phyloP scores from a whole-genome alignment of 371 early-diverging fungal species.

The Mucor mucedo region DNA sequence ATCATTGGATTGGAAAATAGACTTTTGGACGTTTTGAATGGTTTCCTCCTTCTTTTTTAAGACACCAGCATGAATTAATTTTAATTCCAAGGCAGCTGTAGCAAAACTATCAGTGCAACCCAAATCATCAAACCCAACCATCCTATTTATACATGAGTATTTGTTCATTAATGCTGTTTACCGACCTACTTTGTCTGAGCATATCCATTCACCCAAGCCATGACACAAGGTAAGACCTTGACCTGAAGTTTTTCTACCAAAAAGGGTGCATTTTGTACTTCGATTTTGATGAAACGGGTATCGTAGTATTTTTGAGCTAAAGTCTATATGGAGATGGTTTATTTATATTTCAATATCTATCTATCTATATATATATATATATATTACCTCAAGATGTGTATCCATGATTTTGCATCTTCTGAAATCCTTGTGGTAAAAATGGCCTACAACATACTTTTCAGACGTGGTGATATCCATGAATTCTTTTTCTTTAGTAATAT shows the following conservation, averaged over 20 bases:
- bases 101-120: conserved; percentile 88
- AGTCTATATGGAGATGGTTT: conserved; percentile 9
- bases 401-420: conserved; percentile 94
- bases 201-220: conserved; percentile 70
- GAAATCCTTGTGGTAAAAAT: conserved; percentile 93
- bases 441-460: conserved; percentile 78
- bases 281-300: conserved; percentile 87
- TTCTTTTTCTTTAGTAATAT: conserved; percentile 84
- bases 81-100: conserved; percentile 77
- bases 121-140: conserved; percentile 95
- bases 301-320: conserved; percentile 81
- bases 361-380: not conserved
- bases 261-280: conserved; percentile 90
- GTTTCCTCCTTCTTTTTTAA: conserved; percentile 33
- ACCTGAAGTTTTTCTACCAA: conserved; percentile 89
- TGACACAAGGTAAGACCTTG: conserved; percentile 90
- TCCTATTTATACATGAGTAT: conserved; percentile 44
- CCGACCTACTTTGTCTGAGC: conserved; percentile 38
- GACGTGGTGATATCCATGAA: conserved; percentile 83
- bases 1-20: conserved; percentile 48
- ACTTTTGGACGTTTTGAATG: conserved; percentile 21
- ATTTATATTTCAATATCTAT: not conserved
- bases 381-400: conserved; percentile 77
- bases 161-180: not conserved
- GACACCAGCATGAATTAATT: conserved; percentile 68